Percentiles rank a stretch among this genome's conserved stretches.
phyloP scores from a whole-genome alignment of 2,329 filamentous ascomycete genomes.

The Fusarium nurragi region DNA sequence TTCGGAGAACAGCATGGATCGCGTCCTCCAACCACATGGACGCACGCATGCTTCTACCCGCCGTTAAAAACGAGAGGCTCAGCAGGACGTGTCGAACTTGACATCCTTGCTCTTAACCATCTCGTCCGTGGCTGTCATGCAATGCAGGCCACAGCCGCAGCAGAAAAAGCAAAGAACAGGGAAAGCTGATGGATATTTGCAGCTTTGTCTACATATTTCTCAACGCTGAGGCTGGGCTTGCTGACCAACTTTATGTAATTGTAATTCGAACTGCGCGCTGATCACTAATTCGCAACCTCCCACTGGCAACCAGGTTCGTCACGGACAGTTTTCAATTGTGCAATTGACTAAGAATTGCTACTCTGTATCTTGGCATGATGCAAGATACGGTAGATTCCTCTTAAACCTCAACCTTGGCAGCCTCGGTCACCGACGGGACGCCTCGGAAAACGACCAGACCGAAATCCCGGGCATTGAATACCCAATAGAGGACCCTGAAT shows the following conservation, averaged over 20 bases:
- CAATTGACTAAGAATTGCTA: not conserved
- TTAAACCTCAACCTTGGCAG: not conserved
- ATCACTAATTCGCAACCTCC: not conserved
- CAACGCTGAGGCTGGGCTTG: not conserved
- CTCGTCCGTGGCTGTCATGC: slow-evolving; percentile 27
- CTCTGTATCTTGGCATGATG: slow-evolving; percentile 21
- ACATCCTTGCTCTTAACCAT: slow-evolving; percentile 4
- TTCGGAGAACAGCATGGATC: slow-evolving; percentile 22
- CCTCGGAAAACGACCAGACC: slow-evolving; percentile 34
- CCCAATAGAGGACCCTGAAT: slow-evolving; percentile 24
- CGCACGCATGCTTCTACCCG: slow-evolving; percentile 23
- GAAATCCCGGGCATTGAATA: not conserved
- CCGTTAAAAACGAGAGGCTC: slow-evolving; percentile 15
- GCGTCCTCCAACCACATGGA: slow-evolving; percentile 17
- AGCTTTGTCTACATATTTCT: not conserved
- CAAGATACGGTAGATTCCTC: not conserved
- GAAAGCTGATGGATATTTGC: slow-evolving; percentile 11
- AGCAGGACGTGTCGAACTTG: not conserved
- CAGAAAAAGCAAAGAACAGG: slow-evolving; percentile 14
- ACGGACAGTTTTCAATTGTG: not conserved
- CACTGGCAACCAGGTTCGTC: slow-evolving; percentile 1
- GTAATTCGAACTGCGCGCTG: not conserved
- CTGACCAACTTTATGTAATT: slow-evolving; percentile 5
- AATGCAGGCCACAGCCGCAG: slow-evolving; percentile 36
- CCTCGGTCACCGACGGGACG: slow-evolving; percentile 38